Conservation (phyloP, 2,329 filamentous ascomycete species). For the Nigrospora sphaerica region DNA sequence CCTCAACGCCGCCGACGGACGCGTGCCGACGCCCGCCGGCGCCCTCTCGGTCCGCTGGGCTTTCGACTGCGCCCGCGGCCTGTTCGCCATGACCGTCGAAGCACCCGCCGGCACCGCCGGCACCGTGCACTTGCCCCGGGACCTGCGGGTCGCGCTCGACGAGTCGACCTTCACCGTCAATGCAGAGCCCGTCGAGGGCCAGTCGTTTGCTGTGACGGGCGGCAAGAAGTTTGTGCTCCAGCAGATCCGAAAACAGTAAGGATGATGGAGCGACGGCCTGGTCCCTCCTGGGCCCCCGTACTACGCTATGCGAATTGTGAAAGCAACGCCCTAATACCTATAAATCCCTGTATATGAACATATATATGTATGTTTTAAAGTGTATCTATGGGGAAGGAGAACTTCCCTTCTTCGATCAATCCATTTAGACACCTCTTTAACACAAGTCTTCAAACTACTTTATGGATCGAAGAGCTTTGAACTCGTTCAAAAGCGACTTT, state of each 20-base stretch:
- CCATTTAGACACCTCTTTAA: too few relatives aligned
- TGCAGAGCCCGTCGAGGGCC: not conserved
- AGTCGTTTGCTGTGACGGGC: not conserved
- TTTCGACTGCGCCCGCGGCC: not conserved
- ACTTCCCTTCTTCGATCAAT: too few relatives aligned
- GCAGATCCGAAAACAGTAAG: not conserved
- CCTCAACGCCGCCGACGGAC: slow-evolving; percentile 7
- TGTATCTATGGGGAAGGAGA: too few relatives aligned
- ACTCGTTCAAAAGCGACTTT: too few relatives aligned
- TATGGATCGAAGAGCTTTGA: too few relatives aligned
- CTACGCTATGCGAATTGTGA: too few relatives aligned
- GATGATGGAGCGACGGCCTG: not conserved
- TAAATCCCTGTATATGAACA: too few relatives aligned
- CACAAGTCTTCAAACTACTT: too few relatives aligned
- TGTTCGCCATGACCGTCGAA: slow-evolving; percentile 2
- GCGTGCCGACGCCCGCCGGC: not conserved
- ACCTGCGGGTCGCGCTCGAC: not conserved
- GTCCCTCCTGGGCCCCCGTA: too few relatives aligned
- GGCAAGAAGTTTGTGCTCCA: not conserved
- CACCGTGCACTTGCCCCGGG: not conserved
- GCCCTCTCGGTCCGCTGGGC: not conserved
- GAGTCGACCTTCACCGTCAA: not conserved
- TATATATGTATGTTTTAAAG: too few relatives aligned
- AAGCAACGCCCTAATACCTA: too few relatives aligned
- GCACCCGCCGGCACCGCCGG: slow-evolving; percentile 1